Conservation (phyloP, 805 yeast genomes). For the Kluyveromyces aestuarii region DNA sequence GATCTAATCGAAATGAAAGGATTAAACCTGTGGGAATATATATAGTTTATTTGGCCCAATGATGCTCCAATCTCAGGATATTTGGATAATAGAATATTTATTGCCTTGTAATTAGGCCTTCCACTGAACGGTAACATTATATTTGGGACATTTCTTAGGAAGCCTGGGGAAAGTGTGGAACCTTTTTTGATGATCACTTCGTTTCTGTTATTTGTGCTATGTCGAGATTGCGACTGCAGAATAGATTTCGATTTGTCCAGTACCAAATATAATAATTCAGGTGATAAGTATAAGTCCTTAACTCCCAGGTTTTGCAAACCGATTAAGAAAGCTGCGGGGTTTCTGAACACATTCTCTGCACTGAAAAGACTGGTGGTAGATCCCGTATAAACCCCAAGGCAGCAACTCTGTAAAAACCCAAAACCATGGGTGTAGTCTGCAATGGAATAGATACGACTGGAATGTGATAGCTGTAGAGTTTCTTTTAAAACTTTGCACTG, state of each 20-base stretch:
- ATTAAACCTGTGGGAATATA: constrained; percentile 71
- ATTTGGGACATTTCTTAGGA: constrained; percentile 58
- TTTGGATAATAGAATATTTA: constrained; percentile 47
- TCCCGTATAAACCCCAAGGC: constrained; percentile 81
- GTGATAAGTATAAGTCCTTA: constrained; percentile 77
- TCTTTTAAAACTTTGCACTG: constrained; percentile 86
- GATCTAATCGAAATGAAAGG: constrained; percentile 75
- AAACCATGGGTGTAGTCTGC: constrained; percentile 77
- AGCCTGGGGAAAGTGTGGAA: constrained; percentile 12
- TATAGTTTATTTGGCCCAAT: constrained; percentile 61
- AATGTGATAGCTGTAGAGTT: constrained; percentile 73
- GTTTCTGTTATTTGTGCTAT: constrained; percentile 2
- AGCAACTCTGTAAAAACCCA: constrained; percentile 80
- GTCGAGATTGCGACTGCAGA: constrained; percentile 6
- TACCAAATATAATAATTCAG: constrained; percentile 74
- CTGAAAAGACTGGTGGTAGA: constrained; percentile 75
- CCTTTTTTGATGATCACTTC: constrained; percentile 6
- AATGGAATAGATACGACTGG: constrained; percentile 72
- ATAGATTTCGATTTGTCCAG: constrained; percentile 51
- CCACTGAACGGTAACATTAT: constrained; percentile 73
- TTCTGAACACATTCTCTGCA: constrained; percentile 65
- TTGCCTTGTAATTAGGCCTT: constrained; percentile 58
- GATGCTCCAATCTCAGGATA: constrained; percentile 59
- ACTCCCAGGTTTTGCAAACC: constrained; percentile 69
- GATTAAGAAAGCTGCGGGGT: constrained; percentile 63